Percentiles rank a stretch among this genome's conserved stretches.
phyloP scores from a whole-genome alignment of 2,329 filamentous ascomycete genomes.

The Fusarium heterosporum region DNA sequence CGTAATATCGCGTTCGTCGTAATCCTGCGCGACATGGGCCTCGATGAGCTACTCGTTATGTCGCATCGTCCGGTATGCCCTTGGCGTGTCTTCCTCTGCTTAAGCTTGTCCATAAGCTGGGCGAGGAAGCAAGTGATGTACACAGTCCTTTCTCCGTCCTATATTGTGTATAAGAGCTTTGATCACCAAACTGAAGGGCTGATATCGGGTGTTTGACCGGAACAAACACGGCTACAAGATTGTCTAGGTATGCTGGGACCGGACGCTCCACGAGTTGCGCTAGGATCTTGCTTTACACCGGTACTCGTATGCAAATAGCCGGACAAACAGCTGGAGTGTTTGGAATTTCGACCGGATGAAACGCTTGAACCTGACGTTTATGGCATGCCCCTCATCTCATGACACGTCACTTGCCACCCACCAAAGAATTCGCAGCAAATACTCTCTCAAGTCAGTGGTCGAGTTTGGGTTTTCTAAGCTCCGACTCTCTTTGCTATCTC shows the following conservation, averaged over 20 bases:
- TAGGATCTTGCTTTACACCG: slow-evolving; percentile 41
- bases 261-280: slow-evolving; percentile 14
- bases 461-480: slow-evolving; percentile 7
- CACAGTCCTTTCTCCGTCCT: background rate
- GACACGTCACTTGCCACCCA: slow-evolving; percentile 47
- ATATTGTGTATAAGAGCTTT: slow-evolving; percentile 9
- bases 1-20: slow-evolving; percentile 13
- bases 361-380: slow-evolving; percentile 41
- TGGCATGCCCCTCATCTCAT: slow-evolving; percentile 43
- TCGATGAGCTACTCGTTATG: background rate
- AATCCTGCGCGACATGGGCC: slow-evolving; percentile 11
- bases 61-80: background rate
- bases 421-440: slow-evolving; percentile 41
- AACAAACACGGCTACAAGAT: slow-evolving; percentile 24
- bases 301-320: slow-evolving; percentile 35
- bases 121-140: background rate
- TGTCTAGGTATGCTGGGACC: background rate
- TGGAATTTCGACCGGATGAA: slow-evolving; percentile 40
- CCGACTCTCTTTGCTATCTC: background rate
- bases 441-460: slow-evolving; percentile 24
- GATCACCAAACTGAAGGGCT: slow-evolving; percentile 30
- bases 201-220: slow-evolving; percentile 5
- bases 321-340: slow-evolving; percentile 41
- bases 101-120: slow-evolving; percentile 7
- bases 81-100: background rate